phyloP scores from a whole-genome alignment of 176 grass and related monocot genomes.

The barley (Hordeum vulgare) region MorexV3_pseudomolecules_assembly NC_058520.1:165195934-165196433 shows the following conservation, averaged over 20 bases:
- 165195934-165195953: background rate
- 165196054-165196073: background rate
- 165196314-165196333: too few relatives aligned
- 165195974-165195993: background rate
- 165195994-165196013: background rate
- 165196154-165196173: too few relatives aligned
- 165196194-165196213: conserved; percentile 43
- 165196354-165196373: too few relatives aligned
- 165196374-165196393: too few relatives aligned
- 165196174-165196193: conserved; percentile 54
- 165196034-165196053: background rate
- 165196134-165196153: background rate
- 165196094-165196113: background rate
- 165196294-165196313: background rate
- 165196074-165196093: background rate
- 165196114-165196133: background rate
- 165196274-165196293: background rate
- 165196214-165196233: conserved; percentile 16
- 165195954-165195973: background rate
- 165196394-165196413: too few relatives aligned
- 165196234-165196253: background rate
- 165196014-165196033: background rate
- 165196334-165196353: too few relatives aligned
- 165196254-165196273: background rate
- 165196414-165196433: too few relatives aligned